Conservation (phyloP, 2,329 filamentous ascomycete species). For the Ascochyta viciae-villosae region DNA sequence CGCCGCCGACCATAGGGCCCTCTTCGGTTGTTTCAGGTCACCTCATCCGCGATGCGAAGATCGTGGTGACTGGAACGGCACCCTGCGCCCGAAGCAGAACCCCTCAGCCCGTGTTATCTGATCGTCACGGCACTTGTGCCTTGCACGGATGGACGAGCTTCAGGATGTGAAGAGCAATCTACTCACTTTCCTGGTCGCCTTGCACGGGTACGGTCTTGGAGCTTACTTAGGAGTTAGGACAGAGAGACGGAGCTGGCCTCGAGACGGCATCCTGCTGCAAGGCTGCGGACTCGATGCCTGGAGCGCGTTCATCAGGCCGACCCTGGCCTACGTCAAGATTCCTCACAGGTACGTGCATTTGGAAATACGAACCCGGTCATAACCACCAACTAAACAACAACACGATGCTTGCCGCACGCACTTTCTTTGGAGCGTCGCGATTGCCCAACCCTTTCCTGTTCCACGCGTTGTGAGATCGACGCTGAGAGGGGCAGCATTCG, state of each 20-base stretch:
- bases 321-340: slow-evolving; percentile 20
- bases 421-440: slow-evolving; percentile 8
- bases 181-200: slow-evolving; percentile 11
- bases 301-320: slow-evolving; percentile 23
- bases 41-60: slow-evolving; percentile 24
- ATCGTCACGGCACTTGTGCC: slow-evolving; percentile 11
- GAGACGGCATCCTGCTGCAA: slow-evolving; percentile 15
- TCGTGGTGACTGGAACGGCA: slow-evolving; percentile 32
- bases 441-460: not conserved
- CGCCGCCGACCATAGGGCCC: slow-evolving; percentile 24
- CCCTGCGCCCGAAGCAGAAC: slow-evolving; percentile 22
- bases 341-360: slow-evolving; percentile 25
- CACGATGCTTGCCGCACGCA: slow-evolving; percentile 14
- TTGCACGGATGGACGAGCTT: slow-evolving; percentile 1
- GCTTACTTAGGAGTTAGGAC: slow-evolving; percentile 12
- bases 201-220: slow-evolving; percentile 4
- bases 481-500: slow-evolving; percentile 10
- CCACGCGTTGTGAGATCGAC: slow-evolving; percentile 11
- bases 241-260: slow-evolving; percentile 10
- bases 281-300: slow-evolving; percentile 20
- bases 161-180: not conserved
- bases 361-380: slow-evolving; percentile 25
- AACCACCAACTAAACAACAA: slow-evolving; percentile 24
- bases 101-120: slow-evolving; percentile 11
- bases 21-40: slow-evolving; percentile 40